A percentile compares a stretch with the other conserved stretches of the same genome.
phyloP scores from a whole-genome alignment of 768 basidiomycete genomes.

The Suillus variegatus region DNA sequence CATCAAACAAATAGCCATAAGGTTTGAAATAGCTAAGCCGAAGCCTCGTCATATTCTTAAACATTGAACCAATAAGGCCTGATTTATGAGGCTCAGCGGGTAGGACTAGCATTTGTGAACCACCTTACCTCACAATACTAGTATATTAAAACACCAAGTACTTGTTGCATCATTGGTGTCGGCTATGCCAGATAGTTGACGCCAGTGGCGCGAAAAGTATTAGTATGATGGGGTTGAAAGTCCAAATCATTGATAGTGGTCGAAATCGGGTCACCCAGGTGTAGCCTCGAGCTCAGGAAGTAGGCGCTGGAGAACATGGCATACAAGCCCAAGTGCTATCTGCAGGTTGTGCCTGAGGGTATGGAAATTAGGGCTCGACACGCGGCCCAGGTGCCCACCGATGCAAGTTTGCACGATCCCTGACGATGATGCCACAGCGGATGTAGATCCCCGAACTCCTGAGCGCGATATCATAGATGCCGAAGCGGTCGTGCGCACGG shows the following conservation, averaged over 20 bases:
- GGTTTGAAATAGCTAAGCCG: not conserved
- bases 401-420: not conserved
- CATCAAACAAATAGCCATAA: not conserved
- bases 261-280: not conserved
- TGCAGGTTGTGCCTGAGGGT: not conserved
- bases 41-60: not conserved
- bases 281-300: not conserved
- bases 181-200: not conserved
- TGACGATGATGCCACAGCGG: not conserved
- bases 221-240: not conserved
- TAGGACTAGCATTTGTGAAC: not conserved
- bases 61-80: not conserved
- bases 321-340: not conserved
- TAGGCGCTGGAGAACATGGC: not conserved
- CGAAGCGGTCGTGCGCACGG: not conserved
- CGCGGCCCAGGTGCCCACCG: not conserved
- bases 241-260: not conserved
- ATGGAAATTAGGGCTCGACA: not conserved
- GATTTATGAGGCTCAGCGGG: not conserved
- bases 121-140: not conserved
- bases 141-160: not conserved
- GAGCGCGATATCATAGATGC: not conserved
- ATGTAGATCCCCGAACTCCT: not conserved
- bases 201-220: not conserved
- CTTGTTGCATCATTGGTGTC: not conserved